Conservation (phyloP, 75 land plant genomes). For the Pinus tabuliformis region DNA sequence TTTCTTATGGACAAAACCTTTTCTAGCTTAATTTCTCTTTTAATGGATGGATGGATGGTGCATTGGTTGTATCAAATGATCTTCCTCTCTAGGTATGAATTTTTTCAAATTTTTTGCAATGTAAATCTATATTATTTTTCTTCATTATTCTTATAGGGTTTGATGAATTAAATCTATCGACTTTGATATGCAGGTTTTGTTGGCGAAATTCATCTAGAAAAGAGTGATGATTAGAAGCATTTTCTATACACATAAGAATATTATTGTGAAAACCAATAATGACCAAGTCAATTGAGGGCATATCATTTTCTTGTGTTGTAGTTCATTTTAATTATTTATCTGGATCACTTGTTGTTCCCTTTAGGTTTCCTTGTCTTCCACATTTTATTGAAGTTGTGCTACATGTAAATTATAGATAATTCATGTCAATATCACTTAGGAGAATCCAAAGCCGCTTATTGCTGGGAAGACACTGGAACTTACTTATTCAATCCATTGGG, state of each 20-base stretch:
- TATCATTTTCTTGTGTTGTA: background rate
- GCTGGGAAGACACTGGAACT: conserved; percentile 67
- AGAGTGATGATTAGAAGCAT: conserved; percentile 56
- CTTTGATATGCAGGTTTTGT: conserved; percentile 64
- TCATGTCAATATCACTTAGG: no score
- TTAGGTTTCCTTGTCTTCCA: no score
- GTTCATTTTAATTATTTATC: background rate
- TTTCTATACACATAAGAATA: no score
- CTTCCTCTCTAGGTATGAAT: conserved; percentile 92
- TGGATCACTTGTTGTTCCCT: no score
- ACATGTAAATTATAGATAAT: no score
- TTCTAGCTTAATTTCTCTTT: no score
- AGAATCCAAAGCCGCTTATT: no score
- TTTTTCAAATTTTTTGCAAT: background rate
- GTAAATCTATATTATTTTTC: conserved; percentile 3
- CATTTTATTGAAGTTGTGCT: no score
- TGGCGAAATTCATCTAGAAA: conserved; percentile 76
- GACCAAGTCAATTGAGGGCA: conserved; percentile 52
- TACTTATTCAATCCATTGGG: conserved; percentile 85
- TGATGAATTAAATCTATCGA: background rate
- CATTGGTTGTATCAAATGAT: conserved; percentile 51
- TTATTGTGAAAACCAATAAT: conserved; percentile 62
- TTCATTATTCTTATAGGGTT: background rate
- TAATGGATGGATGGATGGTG: background rate
- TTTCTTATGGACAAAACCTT: background rate